Percentiles rank a stretch among this genome's conserved stretches.
Conservation (phyloP, 192 early-diverging fungal genomes). For the Globomyces pollinis-pini region DNA sequence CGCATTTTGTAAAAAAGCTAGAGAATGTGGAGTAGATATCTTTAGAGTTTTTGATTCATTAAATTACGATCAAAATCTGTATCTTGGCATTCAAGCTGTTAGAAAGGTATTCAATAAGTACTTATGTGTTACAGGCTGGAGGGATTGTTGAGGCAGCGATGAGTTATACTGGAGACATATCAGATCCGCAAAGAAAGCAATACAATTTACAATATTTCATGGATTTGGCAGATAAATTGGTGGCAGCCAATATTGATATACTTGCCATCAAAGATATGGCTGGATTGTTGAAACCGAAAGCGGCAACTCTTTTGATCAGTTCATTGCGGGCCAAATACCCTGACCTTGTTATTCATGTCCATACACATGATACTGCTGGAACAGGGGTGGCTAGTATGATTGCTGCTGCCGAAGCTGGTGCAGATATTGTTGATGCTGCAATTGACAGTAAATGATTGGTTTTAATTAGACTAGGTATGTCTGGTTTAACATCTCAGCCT, state of each 20-base stretch:
- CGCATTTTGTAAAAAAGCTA: constrained; percentile 89
- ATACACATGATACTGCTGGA: constrained; percentile 96
- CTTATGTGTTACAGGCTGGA: constrained; percentile 61
- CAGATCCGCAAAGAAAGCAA: constrained; percentile 72
- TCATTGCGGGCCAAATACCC: constrained; percentile 81
- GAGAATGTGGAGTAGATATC: constrained; percentile 80
- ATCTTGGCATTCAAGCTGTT: constrained; percentile 88
- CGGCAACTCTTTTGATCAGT: constrained; percentile 78
- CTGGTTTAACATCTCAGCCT: constrained; percentile 92
- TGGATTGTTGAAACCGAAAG: constrained; percentile 86
- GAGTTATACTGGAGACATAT: constrained; percentile 89
- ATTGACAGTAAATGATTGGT: no score
- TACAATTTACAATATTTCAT: constrained; percentile 90
- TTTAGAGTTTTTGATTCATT: constrained; percentile 98
- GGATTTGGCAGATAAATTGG: constrained; percentile 80
- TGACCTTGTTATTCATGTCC: constrained; percentile 87
- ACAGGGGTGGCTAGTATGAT: constrained; percentile 95
- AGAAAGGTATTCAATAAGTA: constrained; percentile 36
- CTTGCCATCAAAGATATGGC: constrained; percentile 92
- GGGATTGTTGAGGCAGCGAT: constrained; percentile 90
- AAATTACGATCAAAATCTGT: constrained; percentile 95
- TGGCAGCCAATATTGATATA: constrained; percentile 86
- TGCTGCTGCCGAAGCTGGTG: constrained; percentile 83
- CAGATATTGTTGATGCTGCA: constrained; percentile 88
- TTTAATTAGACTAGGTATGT: no score